Evolutionary conservation across 129 eudicot genomes (phyloP).

Genomic region (Chrysanthemum makinoi): DNA sequence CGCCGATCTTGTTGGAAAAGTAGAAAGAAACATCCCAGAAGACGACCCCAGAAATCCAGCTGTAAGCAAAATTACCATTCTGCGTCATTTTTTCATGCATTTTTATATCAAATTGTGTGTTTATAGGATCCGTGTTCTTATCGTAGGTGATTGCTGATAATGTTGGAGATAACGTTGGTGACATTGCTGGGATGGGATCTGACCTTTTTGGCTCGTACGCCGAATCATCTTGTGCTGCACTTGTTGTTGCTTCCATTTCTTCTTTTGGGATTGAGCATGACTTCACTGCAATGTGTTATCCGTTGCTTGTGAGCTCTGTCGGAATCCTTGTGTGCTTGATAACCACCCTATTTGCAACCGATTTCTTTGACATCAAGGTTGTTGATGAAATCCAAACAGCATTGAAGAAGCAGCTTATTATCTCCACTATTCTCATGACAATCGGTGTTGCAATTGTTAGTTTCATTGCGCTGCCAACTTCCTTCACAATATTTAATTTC

Average conservation of each 20-base stretch:
- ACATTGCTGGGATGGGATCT: slow-evolving; percentile 88
- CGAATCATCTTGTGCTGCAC: slow-evolving; percentile 81
- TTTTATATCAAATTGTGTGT: neutral
- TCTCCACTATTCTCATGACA: slow-evolving; percentile 70
- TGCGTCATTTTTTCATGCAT: neutral
- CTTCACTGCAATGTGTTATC: slow-evolving; percentile 66
- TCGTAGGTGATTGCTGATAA: slow-evolving; percentile 75
- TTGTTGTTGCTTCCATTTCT: slow-evolving; percentile 77
- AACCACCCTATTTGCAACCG: slow-evolving; percentile 72
- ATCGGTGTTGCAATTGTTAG: slow-evolving; percentile 56
- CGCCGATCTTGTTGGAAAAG: slow-evolving; percentile 80
- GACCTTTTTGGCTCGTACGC: slow-evolving; percentile 82
- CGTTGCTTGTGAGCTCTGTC: slow-evolving; percentile 63
- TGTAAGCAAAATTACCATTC: slow-evolving; percentile 35
- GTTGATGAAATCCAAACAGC: slow-evolving; percentile 66
- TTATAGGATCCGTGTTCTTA: neutral
- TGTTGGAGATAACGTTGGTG: slow-evolving; percentile 79
- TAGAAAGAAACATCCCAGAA: slow-evolving; percentile 80
- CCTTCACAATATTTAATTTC: slow-evolving; percentile 72
- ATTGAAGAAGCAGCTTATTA: slow-evolving; percentile 66
- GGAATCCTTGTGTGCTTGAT: slow-evolving; percentile 73
- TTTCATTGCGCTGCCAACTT: slow-evolving; percentile 54
- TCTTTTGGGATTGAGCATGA: slow-evolving; percentile 71
- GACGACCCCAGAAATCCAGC: slow-evolving; percentile 86
- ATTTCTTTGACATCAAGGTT: slow-evolving; percentile 58